These are phyloP conservation scores for Trypanosoma theileri DNA, from an alignment of 208 protist genomes.

Conservation along the genomic window DNA sequence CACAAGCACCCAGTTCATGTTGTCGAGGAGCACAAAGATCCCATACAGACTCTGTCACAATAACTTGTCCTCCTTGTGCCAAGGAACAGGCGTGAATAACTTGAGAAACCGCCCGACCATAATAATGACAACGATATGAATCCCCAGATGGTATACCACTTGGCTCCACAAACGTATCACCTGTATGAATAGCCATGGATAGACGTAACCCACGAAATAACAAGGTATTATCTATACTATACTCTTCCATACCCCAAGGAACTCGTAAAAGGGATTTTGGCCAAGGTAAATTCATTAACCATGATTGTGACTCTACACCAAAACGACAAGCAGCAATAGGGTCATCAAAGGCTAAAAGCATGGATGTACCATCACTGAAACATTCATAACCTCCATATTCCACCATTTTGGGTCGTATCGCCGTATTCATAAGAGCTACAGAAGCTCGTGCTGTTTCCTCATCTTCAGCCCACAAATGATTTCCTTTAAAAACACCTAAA, in stretches of 20 bases:
- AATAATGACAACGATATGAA: slow-evolving; percentile 77
- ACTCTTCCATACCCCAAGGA: slow-evolving; percentile 29
- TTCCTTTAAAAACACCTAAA: slow-evolving; percentile 52
- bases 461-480: slow-evolving; percentile 60
- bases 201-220: slow-evolving; percentile 74
- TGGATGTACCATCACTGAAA: slow-evolving; percentile 77
- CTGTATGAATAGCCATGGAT: slow-evolving; percentile 76
- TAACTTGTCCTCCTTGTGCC: slow-evolving; percentile 79
- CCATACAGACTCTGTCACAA: slow-evolving; percentile 73
- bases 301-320: slow-evolving; percentile 70
- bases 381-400: slow-evolving; percentile 85
- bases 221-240: slow-evolving; percentile 26
- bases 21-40: slow-evolving; percentile 41
- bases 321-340: slow-evolving; percentile 78
- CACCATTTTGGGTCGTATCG: slow-evolving; percentile 73
- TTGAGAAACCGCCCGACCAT: slow-evolving; percentile 80
- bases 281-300: slow-evolving; percentile 80
- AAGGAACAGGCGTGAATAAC: slow-evolving; percentile 64
- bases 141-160: slow-evolving; percentile 53
- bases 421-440: slow-evolving; percentile 60
- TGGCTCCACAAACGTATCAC: slow-evolving; percentile 66
- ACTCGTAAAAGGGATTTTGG: slow-evolving; percentile 53
- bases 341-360: slow-evolving; percentile 81
- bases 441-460: slow-evolving; percentile 57
- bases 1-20: slow-evolving; percentile 65